phyloP scores from a whole-genome alignment of 75 land plant species.

The Sequoia sempervirens region DNA sequence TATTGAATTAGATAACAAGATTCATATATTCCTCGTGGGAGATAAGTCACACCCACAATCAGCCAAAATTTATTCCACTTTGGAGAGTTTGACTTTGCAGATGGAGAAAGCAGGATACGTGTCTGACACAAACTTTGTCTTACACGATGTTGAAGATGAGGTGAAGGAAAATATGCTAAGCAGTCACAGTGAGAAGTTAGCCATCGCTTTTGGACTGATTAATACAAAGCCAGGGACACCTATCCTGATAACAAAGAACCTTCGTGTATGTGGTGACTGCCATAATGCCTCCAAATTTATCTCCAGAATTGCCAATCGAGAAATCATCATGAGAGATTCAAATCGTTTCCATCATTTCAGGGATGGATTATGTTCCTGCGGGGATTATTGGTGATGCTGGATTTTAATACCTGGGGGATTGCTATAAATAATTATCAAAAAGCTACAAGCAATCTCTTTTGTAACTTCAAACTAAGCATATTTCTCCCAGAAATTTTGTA shows the following conservation, averaged over 20 bases:
- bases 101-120: neutral
- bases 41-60: neutral
- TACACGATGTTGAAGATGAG: neutral
- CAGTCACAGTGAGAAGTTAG: neutral
- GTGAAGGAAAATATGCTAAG: neutral
- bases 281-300: neutral
- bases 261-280: neutral
- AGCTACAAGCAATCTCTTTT: no score
- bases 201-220: neutral
- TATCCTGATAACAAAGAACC: neutral
- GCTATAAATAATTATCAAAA: no score
- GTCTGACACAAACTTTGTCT: neutral
- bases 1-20: neutral
- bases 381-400: neutral
- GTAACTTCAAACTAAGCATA: no score
- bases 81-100: neutral
- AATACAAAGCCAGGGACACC: neutral
- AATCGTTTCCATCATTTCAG: neutral
- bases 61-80: neutral
- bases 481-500: no score
- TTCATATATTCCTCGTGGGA: neutral
- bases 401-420: no score
- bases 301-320: neutral
- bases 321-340: neutral
- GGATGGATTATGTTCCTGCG: neutral